A percentile compares a stretch with the other conserved stretches of the same genome.
These are phyloP conservation scores for Zarea fungicola DNA, from an alignment of 2,329 filamentous ascomycete genomes.

Conservation along the genomic window DNA sequence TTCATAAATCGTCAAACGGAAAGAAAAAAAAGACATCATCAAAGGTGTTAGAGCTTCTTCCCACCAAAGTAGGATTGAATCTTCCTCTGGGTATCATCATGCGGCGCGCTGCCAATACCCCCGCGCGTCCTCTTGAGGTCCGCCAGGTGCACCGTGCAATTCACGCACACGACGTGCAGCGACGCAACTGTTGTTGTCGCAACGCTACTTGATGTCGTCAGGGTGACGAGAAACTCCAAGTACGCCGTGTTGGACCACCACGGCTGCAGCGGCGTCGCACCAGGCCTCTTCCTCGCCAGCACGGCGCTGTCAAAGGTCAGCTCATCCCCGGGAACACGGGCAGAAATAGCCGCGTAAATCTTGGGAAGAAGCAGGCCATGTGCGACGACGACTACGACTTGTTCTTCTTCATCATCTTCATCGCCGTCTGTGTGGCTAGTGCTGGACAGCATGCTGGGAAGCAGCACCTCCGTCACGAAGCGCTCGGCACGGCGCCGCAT, in stretches of 20 bases:
- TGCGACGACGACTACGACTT: constrained; percentile 61
- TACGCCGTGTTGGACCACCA: constrained; percentile 52
- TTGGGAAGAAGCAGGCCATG: constrained; percentile 76
- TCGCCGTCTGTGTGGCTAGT: constrained; percentile 26
- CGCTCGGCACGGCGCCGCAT: constrained; percentile 59
- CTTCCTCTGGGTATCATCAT: constrained; percentile 70
- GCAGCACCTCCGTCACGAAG: constrained; percentile 62
- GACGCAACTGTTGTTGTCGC: background rate
- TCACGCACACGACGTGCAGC: constrained; percentile 53
- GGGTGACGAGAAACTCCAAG: constrained; percentile 28
- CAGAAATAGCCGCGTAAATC: constrained; percentile 54
- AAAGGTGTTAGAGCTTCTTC: constrained; percentile 23
- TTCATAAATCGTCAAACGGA: background rate
- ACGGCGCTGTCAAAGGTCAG: background rate
- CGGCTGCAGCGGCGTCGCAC: constrained; percentile 21
- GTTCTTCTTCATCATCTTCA: constrained; percentile 7
- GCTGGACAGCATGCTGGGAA: constrained; percentile 26
- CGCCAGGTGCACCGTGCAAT: constrained; percentile 65
- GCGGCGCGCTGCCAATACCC: constrained; percentile 72
- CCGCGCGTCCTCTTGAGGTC: constrained; percentile 74
- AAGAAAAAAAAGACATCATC: constrained; percentile 13
- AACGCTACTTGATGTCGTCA: no score
- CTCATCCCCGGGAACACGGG: constrained; percentile 47
- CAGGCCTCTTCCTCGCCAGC: background rate
- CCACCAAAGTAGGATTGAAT: constrained; percentile 67